Evolutionary conservation across 1,284 basidiomycete genomes (phyloP).

Genomic region (Ceratobasidium papillatum): DNA sequence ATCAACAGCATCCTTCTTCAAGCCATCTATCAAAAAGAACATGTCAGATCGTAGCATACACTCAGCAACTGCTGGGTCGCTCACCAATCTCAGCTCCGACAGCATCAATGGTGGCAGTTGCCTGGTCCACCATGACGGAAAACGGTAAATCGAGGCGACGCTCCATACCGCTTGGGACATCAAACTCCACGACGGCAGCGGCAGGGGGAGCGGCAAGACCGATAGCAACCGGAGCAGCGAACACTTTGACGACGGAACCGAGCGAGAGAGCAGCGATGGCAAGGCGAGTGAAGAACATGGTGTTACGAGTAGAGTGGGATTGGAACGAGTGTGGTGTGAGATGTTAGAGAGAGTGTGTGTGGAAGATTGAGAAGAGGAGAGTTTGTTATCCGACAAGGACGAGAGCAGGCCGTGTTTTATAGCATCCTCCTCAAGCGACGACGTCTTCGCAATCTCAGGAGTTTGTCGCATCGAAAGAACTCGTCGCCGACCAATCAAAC

Average conservation of each 20-base stretch:
- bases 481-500: not conserved
- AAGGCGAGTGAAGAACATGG: conserved; percentile 17
- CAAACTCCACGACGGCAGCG: not conserved
- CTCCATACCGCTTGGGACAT: too few species aligned
- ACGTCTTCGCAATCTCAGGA: not conserved
- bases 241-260: not conserved
- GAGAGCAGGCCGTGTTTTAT: not conserved
- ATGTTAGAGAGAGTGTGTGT: not conserved
- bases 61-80: too few species aligned
- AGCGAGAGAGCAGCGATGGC: conserved; percentile 22
- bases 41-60: too few species aligned
- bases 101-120: too few species aligned
- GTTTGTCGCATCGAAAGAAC: not conserved
- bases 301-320: not conserved
- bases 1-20: too few species aligned
- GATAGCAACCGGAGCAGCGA: conserved; percentile 5
- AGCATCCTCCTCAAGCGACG: not conserved
- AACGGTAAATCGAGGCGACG: too few species aligned
- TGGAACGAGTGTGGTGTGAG: not conserved
- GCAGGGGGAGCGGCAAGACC: not conserved
- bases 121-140: too few species aligned
- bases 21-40: too few species aligned
- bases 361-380: not conserved
- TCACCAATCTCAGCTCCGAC: too few species aligned
- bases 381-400: not conserved